These are phyloP conservation scores for Zygoascus biomembranicola DNA, from an alignment of 805 yeast species.

Conservation along the genomic window DNA sequence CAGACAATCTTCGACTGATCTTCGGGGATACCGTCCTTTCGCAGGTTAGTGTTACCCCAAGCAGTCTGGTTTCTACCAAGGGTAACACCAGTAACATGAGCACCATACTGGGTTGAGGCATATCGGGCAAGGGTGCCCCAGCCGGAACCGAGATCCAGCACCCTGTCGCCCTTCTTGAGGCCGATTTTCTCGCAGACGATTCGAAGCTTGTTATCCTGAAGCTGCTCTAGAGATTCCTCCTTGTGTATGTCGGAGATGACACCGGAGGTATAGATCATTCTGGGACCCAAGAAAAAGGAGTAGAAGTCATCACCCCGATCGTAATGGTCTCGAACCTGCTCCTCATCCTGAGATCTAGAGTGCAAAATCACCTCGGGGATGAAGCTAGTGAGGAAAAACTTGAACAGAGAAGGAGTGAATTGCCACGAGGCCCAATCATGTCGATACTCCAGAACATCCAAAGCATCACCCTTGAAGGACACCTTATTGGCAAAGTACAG, in stretches of 20 bases:
- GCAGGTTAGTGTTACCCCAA: constrained; percentile 71
- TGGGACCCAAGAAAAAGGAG: constrained; percentile 88
- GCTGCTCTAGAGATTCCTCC: constrained; percentile 58
- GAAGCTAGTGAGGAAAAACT: constrained; percentile 75
- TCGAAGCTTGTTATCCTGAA: constrained; percentile 87
- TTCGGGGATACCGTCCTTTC: constrained; percentile 55
- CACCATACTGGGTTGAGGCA: constrained; percentile 76
- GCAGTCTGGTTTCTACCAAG: constrained; percentile 85
- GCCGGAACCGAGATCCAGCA: constrained; percentile 88
- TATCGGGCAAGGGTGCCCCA: constrained; percentile 91
- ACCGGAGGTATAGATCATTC: constrained; percentile 92
- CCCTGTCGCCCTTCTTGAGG: constrained; percentile 59
- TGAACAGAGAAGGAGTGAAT: constrained; percentile 70
- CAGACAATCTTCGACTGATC: constrained; percentile 74
- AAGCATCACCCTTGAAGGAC: constrained; percentile 76
- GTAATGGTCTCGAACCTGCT: constrained; percentile 90
- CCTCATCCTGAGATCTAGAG: constrained; percentile 90
- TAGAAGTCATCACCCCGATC: constrained; percentile 96
- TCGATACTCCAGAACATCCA: constrained; percentile 76
- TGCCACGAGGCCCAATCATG: constrained; percentile 86
- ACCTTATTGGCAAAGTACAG: constrained; percentile 78
- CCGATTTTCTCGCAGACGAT: constrained; percentile 81
- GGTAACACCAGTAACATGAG: constrained; percentile 82
- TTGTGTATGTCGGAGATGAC: constrained; percentile 59
- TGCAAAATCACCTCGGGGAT: constrained; percentile 90